Conservation (phyloP, 352 stramenopile species). For the Phytophthora tentaculata region DNA sequence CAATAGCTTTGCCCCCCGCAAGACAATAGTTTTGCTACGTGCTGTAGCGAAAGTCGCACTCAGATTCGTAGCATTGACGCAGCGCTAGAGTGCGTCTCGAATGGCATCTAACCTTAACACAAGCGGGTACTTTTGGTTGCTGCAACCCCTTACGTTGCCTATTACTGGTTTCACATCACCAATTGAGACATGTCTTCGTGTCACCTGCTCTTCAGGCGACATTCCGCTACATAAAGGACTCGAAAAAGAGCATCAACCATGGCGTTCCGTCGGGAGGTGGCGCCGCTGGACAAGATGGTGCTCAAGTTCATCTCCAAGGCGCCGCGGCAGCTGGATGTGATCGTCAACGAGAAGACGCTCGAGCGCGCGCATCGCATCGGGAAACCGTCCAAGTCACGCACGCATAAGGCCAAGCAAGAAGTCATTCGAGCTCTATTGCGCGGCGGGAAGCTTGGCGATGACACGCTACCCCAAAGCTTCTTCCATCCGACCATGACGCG, state of each 20-base stretch:
- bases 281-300: conserved; percentile 83
- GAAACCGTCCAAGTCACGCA: conserved; percentile 78
- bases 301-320: conserved; percentile 92
- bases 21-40: too few relatives aligned
- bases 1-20: not conserved
- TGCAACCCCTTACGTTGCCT: too few relatives aligned
- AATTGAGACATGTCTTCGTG: conserved; percentile 14
- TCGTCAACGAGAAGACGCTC: conserved; percentile 78
- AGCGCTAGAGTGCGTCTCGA: too few relatives aligned
- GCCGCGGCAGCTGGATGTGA: conserved; percentile 57
- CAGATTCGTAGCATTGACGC: too few relatives aligned
- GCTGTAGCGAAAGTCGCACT: too few relatives aligned
- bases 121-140: too few relatives aligned
- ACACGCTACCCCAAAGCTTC: conserved; percentile 83
- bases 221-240: not conserved
- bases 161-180: too few relatives aligned
- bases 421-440: conserved; percentile 79
- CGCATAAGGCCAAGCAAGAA: conserved; percentile 89
- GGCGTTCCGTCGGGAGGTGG: conserved; percentile 88
- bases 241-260: conserved; percentile 38
- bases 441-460: conserved; percentile 77
- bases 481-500: conserved; percentile 89
- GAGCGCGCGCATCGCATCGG: conserved; percentile 73
- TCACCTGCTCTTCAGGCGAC: conserved; percentile 6
- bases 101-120: too few relatives aligned